These are phyloP conservation scores for Schizochytrium sp. DNA, from an alignment of 108 stramenopile species.

Conservation along the genomic window DNA sequence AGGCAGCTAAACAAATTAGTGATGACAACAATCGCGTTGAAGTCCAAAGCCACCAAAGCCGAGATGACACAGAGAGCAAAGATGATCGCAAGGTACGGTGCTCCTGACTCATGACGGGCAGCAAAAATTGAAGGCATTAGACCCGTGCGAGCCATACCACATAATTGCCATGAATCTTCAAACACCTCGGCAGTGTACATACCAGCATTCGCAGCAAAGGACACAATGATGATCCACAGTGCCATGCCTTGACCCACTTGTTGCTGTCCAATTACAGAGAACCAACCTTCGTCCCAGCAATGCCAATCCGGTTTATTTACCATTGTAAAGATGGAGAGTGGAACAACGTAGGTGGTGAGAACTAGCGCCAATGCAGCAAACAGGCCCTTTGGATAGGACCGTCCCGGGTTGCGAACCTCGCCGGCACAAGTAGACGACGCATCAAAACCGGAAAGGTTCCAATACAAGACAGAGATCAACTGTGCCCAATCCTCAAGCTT, in stretches of 20 bases:
- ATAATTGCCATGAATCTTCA: slow-evolving; percentile 51
- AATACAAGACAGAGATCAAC: slow-evolving; percentile 38
- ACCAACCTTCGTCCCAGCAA: slow-evolving; percentile 51
- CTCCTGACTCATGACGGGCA: background rate
- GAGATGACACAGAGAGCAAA: slow-evolving; percentile 48
- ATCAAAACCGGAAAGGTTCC: slow-evolving; percentile 56
- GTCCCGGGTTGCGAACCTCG: slow-evolving; percentile 47
- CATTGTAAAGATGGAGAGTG: slow-evolving; percentile 30
- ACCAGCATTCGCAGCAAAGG: slow-evolving; percentile 47
- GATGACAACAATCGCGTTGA: slow-evolving; percentile 47
- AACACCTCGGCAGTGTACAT: slow-evolving; percentile 59
- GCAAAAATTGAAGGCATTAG: slow-evolving; percentile 53
- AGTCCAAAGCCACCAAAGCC: slow-evolving; percentile 34
- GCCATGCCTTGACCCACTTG: slow-evolving; percentile 52
- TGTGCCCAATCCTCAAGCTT: slow-evolving; percentile 27
- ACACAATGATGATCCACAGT: slow-evolving; percentile 35
- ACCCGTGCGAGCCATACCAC: slow-evolving; percentile 50
- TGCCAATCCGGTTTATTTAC: slow-evolving; percentile 34
- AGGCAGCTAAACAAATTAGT: slow-evolving; percentile 37
- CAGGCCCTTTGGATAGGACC: slow-evolving; percentile 29
- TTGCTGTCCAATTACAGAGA: slow-evolving; percentile 38
- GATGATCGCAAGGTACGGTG: slow-evolving; percentile 26
- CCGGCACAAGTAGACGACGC: slow-evolving; percentile 51
- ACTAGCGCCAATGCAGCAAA: slow-evolving; percentile 24
- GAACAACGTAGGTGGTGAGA: slow-evolving; percentile 1